Base-by-base conservation (phyloP, 495 filamentous ascomycete genomes). In the Amniculicola lignicola region DNA sequence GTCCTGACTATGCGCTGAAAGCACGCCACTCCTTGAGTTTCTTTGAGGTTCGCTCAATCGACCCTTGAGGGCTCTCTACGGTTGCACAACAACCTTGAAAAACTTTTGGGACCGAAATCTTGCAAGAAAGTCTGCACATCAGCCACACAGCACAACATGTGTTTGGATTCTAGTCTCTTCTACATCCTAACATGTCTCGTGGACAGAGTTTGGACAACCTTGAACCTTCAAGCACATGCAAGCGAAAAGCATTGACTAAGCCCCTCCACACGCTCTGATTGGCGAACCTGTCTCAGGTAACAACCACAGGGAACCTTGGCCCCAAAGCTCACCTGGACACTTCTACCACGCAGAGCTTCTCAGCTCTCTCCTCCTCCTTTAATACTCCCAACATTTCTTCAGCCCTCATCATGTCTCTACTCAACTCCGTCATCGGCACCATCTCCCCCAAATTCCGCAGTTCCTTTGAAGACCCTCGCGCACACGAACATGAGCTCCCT, bases 341-440 rank as follows among this genome's bases (percentile, higher is more conserved):
- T 28, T 28, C 22, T 15, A 22, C 24, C 11, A 18, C 19, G 23
- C n/a, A 9, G 25, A 44, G 38, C 45, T 51, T 24, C 38, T 3
- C 16, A 1, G 18, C n/a, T 39, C 45, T 15, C 24, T 35, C 7
- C 19, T 37, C 29, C 27, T 36, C 40, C 49, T 35, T 22, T 19
- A 23, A 6, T 46, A 35, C 24, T 27, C 19, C 24, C 33, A 15
- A 22, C 12, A 59, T 25, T 14, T 22, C 23, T 47, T 25, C 6
- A 39, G 6, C 14, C 15, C 9, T 16, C 24, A 22, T 2, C 24
- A 59, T 59, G 56, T 59, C 56, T 19, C 31, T 59, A 11, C 47
- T 61, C 36, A 61, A 56, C 46, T 61, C 58, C 2, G 51, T 61
- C 7, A 27, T 61, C 29, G 58, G 58, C 27, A 51, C 58, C 5